Conservation (phyloP, 225 moss, liverwort and hornwort genomes). For the Takakia lepidozioides region DNA sequence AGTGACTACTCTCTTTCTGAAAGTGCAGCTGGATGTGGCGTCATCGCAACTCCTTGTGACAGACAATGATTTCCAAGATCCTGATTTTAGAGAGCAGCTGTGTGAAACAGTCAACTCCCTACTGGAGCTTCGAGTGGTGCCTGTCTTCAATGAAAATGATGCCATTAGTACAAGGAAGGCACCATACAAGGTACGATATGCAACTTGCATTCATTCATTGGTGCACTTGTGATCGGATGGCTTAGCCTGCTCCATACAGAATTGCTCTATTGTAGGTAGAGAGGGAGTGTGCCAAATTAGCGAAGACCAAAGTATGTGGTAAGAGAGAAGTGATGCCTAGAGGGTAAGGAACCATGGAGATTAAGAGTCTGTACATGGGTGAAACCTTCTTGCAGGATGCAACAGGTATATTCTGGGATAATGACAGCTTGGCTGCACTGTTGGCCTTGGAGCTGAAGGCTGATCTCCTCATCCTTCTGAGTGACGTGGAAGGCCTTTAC, state of each 20-base stretch:
- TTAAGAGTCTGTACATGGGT: too few relatives aligned
- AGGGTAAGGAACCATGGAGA: too few relatives aligned
- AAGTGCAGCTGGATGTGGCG: constrained; percentile 74
- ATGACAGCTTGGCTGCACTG: constrained; percentile 73
- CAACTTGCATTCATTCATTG: too few relatives aligned
- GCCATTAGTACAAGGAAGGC: constrained; percentile 56
- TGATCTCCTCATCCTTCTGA: constrained; percentile 86
- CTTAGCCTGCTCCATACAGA: too few relatives aligned
- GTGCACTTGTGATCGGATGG: too few relatives aligned
- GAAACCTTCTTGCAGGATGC: too few relatives aligned
- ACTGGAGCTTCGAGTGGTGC: constrained; percentile 67
- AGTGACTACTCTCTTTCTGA: too few relatives aligned
- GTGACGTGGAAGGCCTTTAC: constrained; percentile 97
- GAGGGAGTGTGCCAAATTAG: too few relatives aligned
- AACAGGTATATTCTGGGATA: constrained; percentile 87
- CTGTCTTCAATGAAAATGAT: constrained; percentile 91
- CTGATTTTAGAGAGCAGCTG: constrained; percentile 73
- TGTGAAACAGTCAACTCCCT: constrained; percentile 57
- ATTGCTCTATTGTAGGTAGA: too few relatives aligned
- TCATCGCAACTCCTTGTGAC: constrained; percentile 90
- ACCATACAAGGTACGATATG: constrained; percentile 57
- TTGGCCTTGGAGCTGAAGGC: constrained; percentile 81
- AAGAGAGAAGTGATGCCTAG: too few relatives aligned
- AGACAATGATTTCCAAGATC: constrained; percentile 75
- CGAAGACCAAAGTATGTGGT: too few relatives aligned